Evolutionary conservation across 768 basidiomycete species (phyloP), one percentile per base, ranked within the genome.

Genomic region (Symmetrospora coprosmae): DNA sequence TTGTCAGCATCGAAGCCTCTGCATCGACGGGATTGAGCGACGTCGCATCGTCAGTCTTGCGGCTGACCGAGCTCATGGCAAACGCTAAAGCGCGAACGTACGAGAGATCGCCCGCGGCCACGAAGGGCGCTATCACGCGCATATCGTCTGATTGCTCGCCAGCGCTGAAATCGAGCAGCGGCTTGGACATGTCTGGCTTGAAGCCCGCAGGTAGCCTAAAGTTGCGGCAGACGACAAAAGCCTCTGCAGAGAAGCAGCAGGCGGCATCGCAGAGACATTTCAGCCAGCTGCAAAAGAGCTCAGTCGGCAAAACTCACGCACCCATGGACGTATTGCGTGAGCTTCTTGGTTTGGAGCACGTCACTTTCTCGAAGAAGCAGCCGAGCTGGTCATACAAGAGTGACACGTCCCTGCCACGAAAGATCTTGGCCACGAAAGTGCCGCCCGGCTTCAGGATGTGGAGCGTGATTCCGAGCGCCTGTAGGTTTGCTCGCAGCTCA

Each of bases 391-490:
- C 73, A 33, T 72, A 68, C 21, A 76, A 67, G 16, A 73, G 66
- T 2, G 69, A 37, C 62, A 74, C 61, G 69, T 65, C 31, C 65
- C 74, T 56, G 64, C 74, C 64, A 65, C 67, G 31, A 72, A 76
- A 76, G 60, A 76, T 73, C 66, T 76, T 76, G 69, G 75, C 75
- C 47, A 76, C 72, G 49, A 75, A 72, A 35, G 72, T 75, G 3
- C 73, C 73, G 8, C 71, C 69, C 0, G 73, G 73, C 1, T 73
- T 69, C 11, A 76, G 71, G 17, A 75, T 71, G 5, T 73, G 73
- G 4, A 75, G 66, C 1, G 76, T 72, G 16, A 76, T 72, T 19
- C 74, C 73, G 31, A 75, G 66, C 4, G 75, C 75, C 74, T 75
- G 53, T 16, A 39, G 38, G 7, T 7, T n/a, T 31, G 38, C 8